Evolutionary conservation across 1,284 basidiomycete species (phyloP), one percentile per base, ranked within the genome.

Genomic region (Earliella scabrosa): DNA sequence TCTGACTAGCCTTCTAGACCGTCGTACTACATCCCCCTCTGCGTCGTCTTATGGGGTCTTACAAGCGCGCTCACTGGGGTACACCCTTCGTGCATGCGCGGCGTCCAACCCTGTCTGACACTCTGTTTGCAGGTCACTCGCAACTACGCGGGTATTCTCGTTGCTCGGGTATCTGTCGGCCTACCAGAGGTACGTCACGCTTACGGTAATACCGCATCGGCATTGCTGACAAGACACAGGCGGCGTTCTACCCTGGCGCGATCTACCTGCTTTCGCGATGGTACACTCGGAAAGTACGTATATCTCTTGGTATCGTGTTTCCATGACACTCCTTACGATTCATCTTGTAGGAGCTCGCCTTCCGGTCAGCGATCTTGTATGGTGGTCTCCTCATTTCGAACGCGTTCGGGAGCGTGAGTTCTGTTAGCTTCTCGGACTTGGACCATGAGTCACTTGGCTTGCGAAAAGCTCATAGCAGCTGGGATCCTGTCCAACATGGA

Each of bases 301-400:
- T 24, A 3, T 41, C 4, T 40, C 20, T 2, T 24, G 20, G 24
- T 24, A 4, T 4, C 10, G 7, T 24, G 9, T 14, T n/a, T n/a
- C n/a, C n/a, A n/a, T n/a, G n/a, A 39, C 21, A 24, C n/a, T 13
- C 5, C 18, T 18, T 38, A 2, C 46, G 26, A n/a, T n/a, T n/a
- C 27, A 10, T n/a, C n/a, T 32, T 36, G 18, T 18, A 86, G 84
- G 85, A 88, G 71, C 72, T 88, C 7, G 84, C 85, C 0, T 81
- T 91, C 55, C 82, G 91, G 36, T 82, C 85, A 44, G 86, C 88
- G 0, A 78, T 91, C 52, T 77, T 93, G 3, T 90, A 86, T 68
- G 78, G 79, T 7, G 89, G 88, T n/a, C 66, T 85, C 2, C 73
- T 92, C n/a, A 77, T 91, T 46, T 88, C 87, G 0, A 92, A 90